Base-by-base conservation (phyloP, 2,329 filamentous ascomycete species). In the Colletotrichum kahawae region DNA sequence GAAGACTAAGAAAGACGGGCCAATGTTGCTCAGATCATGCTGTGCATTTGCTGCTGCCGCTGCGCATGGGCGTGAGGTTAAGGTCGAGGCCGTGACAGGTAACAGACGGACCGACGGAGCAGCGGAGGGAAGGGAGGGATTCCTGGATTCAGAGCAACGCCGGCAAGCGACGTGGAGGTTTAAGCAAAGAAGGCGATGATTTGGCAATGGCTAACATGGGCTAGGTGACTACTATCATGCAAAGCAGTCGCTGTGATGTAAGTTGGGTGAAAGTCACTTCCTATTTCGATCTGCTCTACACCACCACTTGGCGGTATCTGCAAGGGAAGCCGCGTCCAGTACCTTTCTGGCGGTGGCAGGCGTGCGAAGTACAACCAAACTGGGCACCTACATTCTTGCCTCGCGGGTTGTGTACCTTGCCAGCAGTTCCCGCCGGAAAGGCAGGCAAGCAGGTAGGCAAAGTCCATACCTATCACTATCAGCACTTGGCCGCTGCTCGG, bases 51-150 rank as follows among this genome's bases (percentile, higher is more conserved):
- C 43, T 48, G 38, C 18, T 33, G 27, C 33, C 33, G 27, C 56
- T 31, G 18, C 34, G 27, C 33, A 51, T 51, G 69, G 73, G 69
- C 62, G 69, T 75, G 69, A 72, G 69, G 72, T 48, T 67, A 75
- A 71, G 59, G 38, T 65, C 34, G 24, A 56, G 33, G 60, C 43
- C 18, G 34, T 48, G 62, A 21, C 33, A 67, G 62, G n/a, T 63
- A 54, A 67, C 27, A 48, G 43, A 71, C 72, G 69, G 62, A 75
- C 34, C 24, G 56, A 24, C 66, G 70, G 57, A 63, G 43, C 60
- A 64, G 43, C 38, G 69, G 64, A 59, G 14, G 56, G 36, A 38
- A 59, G 63, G 56, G 27, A 68, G 36, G 63, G 59, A 68, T 21
- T 33, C 43, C 43, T 51, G 18, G 56, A 27, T 43, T 63, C 29